Evolutionary conservation across 1,284 basidiomycete species (phyloP), one percentile per base, ranked within the genome.

Genomic region (Cryptococcus hybrid): DNA sequence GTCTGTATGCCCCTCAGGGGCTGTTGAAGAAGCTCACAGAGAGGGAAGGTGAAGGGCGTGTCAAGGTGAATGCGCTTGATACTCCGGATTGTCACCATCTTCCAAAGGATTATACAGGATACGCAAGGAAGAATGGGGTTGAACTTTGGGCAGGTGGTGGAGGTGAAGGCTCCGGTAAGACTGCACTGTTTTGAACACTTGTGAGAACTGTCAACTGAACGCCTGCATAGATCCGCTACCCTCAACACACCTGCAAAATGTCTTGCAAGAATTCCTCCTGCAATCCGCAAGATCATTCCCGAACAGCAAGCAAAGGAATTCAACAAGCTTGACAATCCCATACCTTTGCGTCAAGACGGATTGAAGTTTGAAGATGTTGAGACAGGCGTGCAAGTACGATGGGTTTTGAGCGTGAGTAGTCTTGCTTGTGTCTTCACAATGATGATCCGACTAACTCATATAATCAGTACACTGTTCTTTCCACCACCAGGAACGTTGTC

Each of bases 101-200:
- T 37, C 73, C 76, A 1, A 59, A 65, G 30, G 73, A 74, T 12
- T 72, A 73, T 52, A 64, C 68, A 9, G 54, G 49, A 3, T 78
- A 66, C 49, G 77, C 77, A 0, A 67, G 57, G 50, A 60, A 63
- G 39, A 59, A 65, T 12, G 68, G 66, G 7, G 68, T 78, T 5
- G 64, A 74, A 49, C 58, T 78, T 0, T 78, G 77, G 77, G 76
- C 77, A 3, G 74, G 76, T 7, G 75, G 75, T 1, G 71, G 72
- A 4, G 73, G 74, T 5, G 70, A 73, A 50, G 74, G 77, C 1
- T 68, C 69, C 43, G 72, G 76, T 76, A 51, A 58, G 72, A 18
- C 9, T 8, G 18, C 45, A 36, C 39, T 38, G 42, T 51, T 40
- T 40, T 47, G 18, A 7, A 4, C 7, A 15, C 7, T 35, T n/a